Evolutionary conservation across 2,329 filamentous ascomycete genomes (phyloP).

Genomic region (Ilyonectria robusta): DNA sequence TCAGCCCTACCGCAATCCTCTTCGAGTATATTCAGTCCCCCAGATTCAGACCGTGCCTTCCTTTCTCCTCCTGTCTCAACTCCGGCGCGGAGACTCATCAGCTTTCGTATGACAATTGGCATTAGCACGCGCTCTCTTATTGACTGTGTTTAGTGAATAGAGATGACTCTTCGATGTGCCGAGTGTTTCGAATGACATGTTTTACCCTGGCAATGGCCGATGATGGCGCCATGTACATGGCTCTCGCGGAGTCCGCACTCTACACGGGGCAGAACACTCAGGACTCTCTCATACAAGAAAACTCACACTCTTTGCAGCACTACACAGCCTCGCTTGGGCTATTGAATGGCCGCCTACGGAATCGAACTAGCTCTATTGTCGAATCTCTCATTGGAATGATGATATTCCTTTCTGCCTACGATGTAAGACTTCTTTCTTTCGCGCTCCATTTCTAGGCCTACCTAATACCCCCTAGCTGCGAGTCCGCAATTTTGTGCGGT

Average conservation of each 20-base stretch:
- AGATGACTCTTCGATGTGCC: conserved; percentile 2
- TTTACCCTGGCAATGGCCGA: conserved; percentile 3
- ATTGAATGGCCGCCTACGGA: not conserved
- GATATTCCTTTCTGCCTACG: not conserved
- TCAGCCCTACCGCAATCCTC: not conserved
- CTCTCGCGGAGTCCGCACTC: not conserved
- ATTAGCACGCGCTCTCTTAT: too few species aligned
- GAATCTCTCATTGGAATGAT: not conserved
- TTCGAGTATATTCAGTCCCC: not conserved
- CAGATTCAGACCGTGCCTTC: not conserved
- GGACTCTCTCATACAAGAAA: not conserved
- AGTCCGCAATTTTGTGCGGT: not conserved
- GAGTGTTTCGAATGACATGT: not conserved
- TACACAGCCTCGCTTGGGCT: not conserved
- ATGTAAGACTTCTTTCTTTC: not conserved
- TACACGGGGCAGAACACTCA: not conserved
- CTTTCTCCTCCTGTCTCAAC: not conserved
- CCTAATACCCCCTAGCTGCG: not conserved
- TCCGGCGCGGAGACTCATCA: not conserved
- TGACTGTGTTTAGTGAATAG: not conserved
- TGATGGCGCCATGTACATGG: not conserved
- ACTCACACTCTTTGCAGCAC: not conserved
- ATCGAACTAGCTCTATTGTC: not conserved
- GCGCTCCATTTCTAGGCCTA: not conserved
- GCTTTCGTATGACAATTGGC: not conserved